Conservation (phyloP, 306 rosid genomes). For the Acacia melanoxylon region DNA sequence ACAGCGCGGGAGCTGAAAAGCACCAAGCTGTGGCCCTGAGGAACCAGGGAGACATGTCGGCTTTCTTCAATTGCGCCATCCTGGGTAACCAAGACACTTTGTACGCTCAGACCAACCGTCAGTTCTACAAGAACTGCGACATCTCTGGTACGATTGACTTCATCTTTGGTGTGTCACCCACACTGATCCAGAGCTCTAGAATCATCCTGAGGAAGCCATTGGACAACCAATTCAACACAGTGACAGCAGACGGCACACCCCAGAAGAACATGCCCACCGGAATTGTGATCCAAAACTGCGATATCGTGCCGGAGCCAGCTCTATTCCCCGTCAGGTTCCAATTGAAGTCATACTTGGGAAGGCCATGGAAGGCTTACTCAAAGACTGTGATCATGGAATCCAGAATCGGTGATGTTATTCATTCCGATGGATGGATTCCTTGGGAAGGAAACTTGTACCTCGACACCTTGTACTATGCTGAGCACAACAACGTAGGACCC, state of each 20-base stretch:
- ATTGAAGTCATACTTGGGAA: slow-evolving; percentile 47
- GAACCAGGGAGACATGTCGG: slow-evolving; percentile 46
- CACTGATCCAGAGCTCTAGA: slow-evolving; percentile 52
- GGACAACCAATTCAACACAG: slow-evolving; percentile 44
- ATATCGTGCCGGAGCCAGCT: slow-evolving; percentile 44
- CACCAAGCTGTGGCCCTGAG: slow-evolving; percentile 72
- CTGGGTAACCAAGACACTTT: slow-evolving; percentile 57
- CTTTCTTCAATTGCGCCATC: slow-evolving; percentile 49
- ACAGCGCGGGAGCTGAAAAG: slow-evolving; percentile 57
- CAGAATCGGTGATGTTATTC: slow-evolving; percentile 43
- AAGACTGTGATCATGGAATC: slow-evolving; percentile 56
- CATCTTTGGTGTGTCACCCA: slow-evolving; percentile 54
- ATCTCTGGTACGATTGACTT: slow-evolving; percentile 67
- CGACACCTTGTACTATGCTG: slow-evolving; percentile 42
- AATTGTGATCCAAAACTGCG: slow-evolving; percentile 60
- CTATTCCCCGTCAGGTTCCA: slow-evolving; percentile 32
- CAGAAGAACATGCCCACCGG: slow-evolving; percentile 24
- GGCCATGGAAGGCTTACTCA: slow-evolving; percentile 63
- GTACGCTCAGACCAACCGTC: slow-evolving; percentile 49
- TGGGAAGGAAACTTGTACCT: slow-evolving; percentile 43
- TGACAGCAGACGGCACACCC: slow-evolving; percentile 52
- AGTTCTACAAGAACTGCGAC: slow-evolving; percentile 63
- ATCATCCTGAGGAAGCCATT: slow-evolving; percentile 51
- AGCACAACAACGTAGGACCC: slow-evolving; percentile 57
- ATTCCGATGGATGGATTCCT: slow-evolving; percentile 37